phyloP scores from a whole-genome alignment of 2,329 filamentous ascomycete species.

The Diaporthe eres region DNA sequence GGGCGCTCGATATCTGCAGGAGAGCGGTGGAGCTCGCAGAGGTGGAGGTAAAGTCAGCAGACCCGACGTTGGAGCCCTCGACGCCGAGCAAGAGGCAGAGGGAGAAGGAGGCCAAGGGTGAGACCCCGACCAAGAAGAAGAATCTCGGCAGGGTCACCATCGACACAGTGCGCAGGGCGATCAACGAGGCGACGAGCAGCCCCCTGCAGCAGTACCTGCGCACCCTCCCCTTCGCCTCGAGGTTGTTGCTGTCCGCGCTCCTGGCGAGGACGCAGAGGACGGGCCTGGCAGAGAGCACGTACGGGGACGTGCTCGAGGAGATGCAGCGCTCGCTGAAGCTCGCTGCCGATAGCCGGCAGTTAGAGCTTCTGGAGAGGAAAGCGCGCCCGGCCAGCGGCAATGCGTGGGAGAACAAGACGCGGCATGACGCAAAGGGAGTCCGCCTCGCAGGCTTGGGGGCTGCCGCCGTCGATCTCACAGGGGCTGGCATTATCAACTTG shows the following conservation, averaged over 20 bases:
- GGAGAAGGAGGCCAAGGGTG: slow-evolving; percentile 46
- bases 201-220: slow-evolving; percentile 92
- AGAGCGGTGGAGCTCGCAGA: slow-evolving; percentile 96
- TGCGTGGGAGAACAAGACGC: slow-evolving; percentile 38
- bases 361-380: slow-evolving; percentile 67
- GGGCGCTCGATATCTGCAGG: slow-evolving; percentile 94
- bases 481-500: slow-evolving; percentile 88
- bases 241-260: slow-evolving; percentile 88
- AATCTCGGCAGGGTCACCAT: slow-evolving; percentile 81
- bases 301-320: slow-evolving; percentile 92
- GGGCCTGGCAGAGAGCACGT: slow-evolving; percentile 87
- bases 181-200: slow-evolving; percentile 93
- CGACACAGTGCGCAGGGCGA: slow-evolving; percentile 91
- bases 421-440: slow-evolving; percentile 39
- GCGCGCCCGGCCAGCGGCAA: slow-evolving; percentile 4
- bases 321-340: slow-evolving; percentile 77
- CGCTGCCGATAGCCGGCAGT: slow-evolving; percentile 71
- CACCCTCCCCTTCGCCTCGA: slow-evolving; percentile 83
- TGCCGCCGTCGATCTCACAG: slow-evolving; percentile 86
- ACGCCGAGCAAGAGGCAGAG: slow-evolving; percentile 73
- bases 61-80: slow-evolving; percentile 59
- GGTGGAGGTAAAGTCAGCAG: slow-evolving; percentile 66
- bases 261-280: slow-evolving; percentile 84
- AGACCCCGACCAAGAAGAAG: slow-evolving; percentile 53
- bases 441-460: slow-evolving; percentile 55